phyloP scores from a whole-genome alignment of 2,329 filamentous ascomycete genomes.

The Neonectria coccinea region DNA sequence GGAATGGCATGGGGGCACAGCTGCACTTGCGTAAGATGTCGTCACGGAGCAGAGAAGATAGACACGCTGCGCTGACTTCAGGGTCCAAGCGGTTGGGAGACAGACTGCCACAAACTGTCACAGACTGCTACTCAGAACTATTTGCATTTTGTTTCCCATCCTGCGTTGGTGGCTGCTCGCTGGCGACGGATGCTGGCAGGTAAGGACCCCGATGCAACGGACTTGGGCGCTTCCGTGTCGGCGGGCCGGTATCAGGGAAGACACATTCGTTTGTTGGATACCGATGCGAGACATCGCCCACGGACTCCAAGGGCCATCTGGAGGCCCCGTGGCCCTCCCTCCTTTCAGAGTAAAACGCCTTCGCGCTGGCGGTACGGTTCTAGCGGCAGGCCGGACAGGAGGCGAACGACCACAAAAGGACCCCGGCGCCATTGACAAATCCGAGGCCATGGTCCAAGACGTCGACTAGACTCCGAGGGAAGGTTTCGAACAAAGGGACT shows the following conservation, averaged over 20 bases:
- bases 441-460: constrained; percentile 8
- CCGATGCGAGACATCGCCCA: constrained; percentile 10
- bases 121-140: constrained; percentile 7
- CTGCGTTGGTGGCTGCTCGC: constrained; percentile 16
- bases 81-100: constrained; percentile 12
- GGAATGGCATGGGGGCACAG: constrained; percentile 17
- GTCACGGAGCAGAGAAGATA: constrained; percentile 17
- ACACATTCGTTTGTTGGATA: constrained; percentile 17
- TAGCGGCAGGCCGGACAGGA: constrained; percentile 4
- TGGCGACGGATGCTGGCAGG: constrained; percentile 11
- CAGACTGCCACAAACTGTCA: constrained; percentile 9
- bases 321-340: constrained; percentile 12
- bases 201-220: constrained; percentile 28
- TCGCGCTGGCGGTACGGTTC: constrained; percentile 10
- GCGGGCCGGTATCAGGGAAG: constrained; percentile 28
- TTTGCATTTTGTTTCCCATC: background rate
- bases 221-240: constrained; percentile 26
- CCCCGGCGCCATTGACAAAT: constrained; percentile 7
- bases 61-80: background rate
- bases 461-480: background rate
- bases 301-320: constrained; percentile 6
- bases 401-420: constrained; percentile 21
- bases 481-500: constrained; percentile 6
- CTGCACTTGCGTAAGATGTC: constrained; percentile 19
- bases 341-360: constrained; percentile 11